Percentiles rank a stretch among this genome's conserved stretches.
Evolutionary conservation across 2,329 filamentous ascomycete species (phyloP).

Genomic region (Ophiocordyceps camponoti-leonardi): DNA sequence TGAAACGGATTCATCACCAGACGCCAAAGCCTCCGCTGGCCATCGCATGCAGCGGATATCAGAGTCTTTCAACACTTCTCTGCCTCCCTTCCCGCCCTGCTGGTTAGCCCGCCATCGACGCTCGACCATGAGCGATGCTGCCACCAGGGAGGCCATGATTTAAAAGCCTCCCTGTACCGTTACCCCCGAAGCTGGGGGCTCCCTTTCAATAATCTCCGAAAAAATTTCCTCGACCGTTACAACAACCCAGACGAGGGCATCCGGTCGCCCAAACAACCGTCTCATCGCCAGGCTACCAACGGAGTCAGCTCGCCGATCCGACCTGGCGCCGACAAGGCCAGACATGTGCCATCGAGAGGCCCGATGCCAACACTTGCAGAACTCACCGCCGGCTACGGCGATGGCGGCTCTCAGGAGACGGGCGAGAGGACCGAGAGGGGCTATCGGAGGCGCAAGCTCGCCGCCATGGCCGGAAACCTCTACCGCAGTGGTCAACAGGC

Average conservation of each 20-base stretch:
- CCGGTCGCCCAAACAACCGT: conserved; percentile 61
- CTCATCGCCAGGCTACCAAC: conserved; percentile 40
- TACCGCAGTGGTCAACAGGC: conserved; percentile 39
- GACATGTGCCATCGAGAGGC: conserved; percentile 12
- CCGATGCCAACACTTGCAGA: conserved; percentile 10
- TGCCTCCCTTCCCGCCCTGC: too few species aligned
- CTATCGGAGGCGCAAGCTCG: conserved; percentile 60
- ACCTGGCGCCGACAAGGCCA: conserved; percentile 10
- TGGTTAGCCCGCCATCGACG: not conserved
- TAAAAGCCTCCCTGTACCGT: not conserved
- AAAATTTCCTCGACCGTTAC: conserved; percentile 51
- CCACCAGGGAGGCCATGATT: not conserved
- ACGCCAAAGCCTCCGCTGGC: not conserved
- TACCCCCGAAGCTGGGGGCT: conserved; percentile 23
- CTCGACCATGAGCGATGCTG: not conserved
- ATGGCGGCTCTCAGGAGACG: conserved; percentile 8
- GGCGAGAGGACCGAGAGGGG: conserved; percentile 38
- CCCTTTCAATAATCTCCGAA: conserved; percentile 31
- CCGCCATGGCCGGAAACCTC: conserved; percentile 40
- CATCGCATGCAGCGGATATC: not conserved
- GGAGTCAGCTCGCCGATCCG: conserved; percentile 26
- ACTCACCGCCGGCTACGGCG: conserved; percentile 12
- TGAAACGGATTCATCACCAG: not conserved
- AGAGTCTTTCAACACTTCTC: not conserved
- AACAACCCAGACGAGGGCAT: conserved; percentile 54